Base-by-base conservation (phyloP, 306 rosid genomes). In the Lithocarpus polystachyus region DNA sequence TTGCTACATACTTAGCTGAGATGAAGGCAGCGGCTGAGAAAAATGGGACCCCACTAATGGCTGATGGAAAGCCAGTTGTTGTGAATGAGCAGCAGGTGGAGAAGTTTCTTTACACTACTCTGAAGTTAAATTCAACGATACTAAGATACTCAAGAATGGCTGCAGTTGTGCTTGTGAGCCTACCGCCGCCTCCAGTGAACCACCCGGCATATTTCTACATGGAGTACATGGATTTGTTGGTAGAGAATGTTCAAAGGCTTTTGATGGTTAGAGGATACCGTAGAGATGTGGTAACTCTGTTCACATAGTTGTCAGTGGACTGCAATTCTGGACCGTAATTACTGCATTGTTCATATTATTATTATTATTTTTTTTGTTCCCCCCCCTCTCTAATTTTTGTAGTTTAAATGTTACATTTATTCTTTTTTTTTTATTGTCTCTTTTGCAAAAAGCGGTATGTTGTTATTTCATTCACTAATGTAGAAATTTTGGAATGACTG, bases 221-320 rank as follows among this genome's bases (percentile, higher is more conserved):
- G 99, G 99, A 96, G 81, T 96, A 96, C 84, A 91, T 96, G 98
- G 99, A 96, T 89, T 83, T 93, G 82, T 93, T 96, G 89, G 94
- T 96, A 80, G 99, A 96, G 87, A 96, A 93, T 81, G 86, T 96
- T 64, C 94, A 92, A 5, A 89, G 99, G 89, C 94, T 96, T 80
- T 89, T 96, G 89, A 86, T 96, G 75, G 98, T 96, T 76, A 89
- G 99, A 89, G 99, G 99, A 71, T 96, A 96, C 75, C 94, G 96
- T 72, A 91, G 82, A 84, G 99, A 96, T 48, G 99, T 96, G 61
- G 98, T 96, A 68, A 96, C 99, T 76, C 88, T 96, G 65, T 96
- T 87, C 88, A 93, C 99, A 56, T 96, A 93, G 87, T 68, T 74
- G 76, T 70, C 82, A 62, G 77, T 68, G 88, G 78, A 84, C 67